These are phyloP conservation scores for Cordyceps farinosa DNA, from an alignment of 2,329 filamentous ascomycete genomes.

Conservation along the genomic window DNA sequence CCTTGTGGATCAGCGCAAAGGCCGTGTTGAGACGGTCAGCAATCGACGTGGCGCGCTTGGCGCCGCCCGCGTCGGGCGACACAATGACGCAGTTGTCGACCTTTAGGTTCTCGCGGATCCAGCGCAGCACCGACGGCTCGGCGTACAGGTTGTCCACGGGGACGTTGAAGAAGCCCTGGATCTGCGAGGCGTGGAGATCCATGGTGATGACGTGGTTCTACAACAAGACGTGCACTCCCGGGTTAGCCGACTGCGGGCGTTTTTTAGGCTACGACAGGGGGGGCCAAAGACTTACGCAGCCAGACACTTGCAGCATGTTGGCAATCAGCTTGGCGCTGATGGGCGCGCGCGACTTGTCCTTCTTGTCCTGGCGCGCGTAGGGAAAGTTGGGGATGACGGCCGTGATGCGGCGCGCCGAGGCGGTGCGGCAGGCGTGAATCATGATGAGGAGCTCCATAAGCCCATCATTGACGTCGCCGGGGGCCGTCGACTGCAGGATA, in stretches of 20 bases:
- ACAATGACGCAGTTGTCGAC: constrained; percentile 88
- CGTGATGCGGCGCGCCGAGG: constrained; percentile 79
- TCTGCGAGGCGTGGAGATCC: constrained; percentile 91
- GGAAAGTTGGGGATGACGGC: constrained; percentile 95
- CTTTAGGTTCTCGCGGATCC: constrained; percentile 83
- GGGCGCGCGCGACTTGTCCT: constrained; percentile 88
- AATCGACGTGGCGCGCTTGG: constrained; percentile 89
- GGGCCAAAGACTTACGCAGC: constrained; percentile 50
- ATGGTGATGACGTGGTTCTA: constrained; percentile 74
- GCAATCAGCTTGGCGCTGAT: constrained; percentile 95
- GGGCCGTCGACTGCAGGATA: constrained; percentile 91
- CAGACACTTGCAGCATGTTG: constrained; percentile 94
- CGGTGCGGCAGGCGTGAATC: constrained; percentile 81
- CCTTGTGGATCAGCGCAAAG: constrained; percentile 96
- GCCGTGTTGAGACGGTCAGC: constrained; percentile 86
- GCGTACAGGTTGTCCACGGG: constrained; percentile 79
- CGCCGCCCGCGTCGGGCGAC: constrained; percentile 89
- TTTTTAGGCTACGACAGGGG: not conserved
- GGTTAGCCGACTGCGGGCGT: not conserved
- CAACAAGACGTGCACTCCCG: constrained; percentile 51
- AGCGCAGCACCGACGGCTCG: constrained; percentile 85
- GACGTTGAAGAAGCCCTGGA: constrained; percentile 92
- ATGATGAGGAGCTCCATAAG: constrained; percentile 98
- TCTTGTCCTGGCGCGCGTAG: constrained; percentile 96
- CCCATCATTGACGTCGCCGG: constrained; percentile 95